phyloP scores from a whole-genome alignment of 2,329 filamentous ascomycete genomes.

The Torrubiellomyces zombiae region DNA sequence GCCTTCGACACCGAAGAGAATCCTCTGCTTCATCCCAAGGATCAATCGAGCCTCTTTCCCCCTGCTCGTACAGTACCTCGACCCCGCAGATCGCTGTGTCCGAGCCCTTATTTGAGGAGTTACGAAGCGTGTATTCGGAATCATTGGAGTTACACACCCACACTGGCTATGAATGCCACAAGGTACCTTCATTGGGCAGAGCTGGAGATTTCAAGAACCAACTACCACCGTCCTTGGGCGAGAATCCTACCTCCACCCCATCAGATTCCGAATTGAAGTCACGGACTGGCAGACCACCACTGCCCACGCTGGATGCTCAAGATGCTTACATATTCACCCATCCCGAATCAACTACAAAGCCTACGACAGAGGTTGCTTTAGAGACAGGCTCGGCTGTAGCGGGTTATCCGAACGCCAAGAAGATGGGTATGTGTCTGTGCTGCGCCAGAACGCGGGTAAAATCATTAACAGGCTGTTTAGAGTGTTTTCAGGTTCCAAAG shows the following conservation, averaged over 20 bases:
- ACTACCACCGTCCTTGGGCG: no score
- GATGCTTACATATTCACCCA: no score
- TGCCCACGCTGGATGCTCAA: no score
- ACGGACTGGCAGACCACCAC: conserved; percentile 21
- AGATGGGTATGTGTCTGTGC: conserved; percentile 34
- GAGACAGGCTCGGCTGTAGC: conserved; percentile 39
- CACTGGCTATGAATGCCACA: conserved; percentile 19
- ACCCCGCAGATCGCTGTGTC: conserved; percentile 41
- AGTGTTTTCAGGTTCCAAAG: conserved; percentile 47
- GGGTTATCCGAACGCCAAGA: conserved; percentile 44
- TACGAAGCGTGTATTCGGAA: conserved; percentile 23
- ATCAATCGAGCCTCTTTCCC: conserved; percentile 42
- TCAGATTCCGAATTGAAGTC: conserved; percentile 18
- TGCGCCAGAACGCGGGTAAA: conserved; percentile 30
- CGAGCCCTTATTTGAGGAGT: conserved; percentile 29
- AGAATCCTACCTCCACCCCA: no score
- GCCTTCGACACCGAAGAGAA: conserved; percentile 44
- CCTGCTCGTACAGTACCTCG: conserved; percentile 35
- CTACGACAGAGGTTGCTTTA: conserved; percentile 29
- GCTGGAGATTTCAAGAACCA: no score
- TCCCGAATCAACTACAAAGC: no score
- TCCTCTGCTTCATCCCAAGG: conserved; percentile 44
- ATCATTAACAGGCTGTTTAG: conserved; percentile 29
- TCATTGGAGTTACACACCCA: conserved; percentile 9
- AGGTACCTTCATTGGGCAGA: conserved; percentile 23